These are phyloP conservation scores for Ruellia speciosa DNA, from an alignment of 305 asterid genomes.

Conservation along the genomic window DNA sequence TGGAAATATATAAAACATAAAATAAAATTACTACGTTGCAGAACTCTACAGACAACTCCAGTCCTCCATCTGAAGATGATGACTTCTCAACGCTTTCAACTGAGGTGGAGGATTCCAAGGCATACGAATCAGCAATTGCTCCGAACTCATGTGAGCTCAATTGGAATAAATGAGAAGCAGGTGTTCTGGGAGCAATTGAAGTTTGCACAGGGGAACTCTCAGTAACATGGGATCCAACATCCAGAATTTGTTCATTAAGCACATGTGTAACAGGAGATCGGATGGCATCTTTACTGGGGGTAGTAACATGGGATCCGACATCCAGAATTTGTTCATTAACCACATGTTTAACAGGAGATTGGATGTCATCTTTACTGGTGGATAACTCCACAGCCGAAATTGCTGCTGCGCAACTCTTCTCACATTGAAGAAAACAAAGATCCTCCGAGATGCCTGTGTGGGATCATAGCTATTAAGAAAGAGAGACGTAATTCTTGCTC, in stretches of 20 bases:
- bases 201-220: slow-evolving; percentile 27
- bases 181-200: slow-evolving; percentile 62
- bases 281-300: slow-evolving; percentile 15
- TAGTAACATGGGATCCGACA: slow-evolving; percentile 21
- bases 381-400: slow-evolving; percentile 22
- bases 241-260: slow-evolving; percentile 28
- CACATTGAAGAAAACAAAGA: slow-evolving; percentile 24
- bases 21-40: background rate
- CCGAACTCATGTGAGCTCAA: slow-evolving; percentile 36
- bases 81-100: slow-evolving; percentile 30
- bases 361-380: slow-evolving; percentile 15
- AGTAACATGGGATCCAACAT: slow-evolving; percentile 19
- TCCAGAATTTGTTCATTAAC: slow-evolving; percentile 28
- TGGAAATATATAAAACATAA: too few species aligned
- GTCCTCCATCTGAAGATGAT: slow-evolving; percentile 10
- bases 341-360: slow-evolving; percentile 24
- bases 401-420: slow-evolving; percentile 20
- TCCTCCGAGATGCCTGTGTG: slow-evolving; percentile 36
- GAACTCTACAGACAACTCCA: background rate
- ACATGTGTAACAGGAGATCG: slow-evolving; percentile 25
- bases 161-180: slow-evolving; percentile 30
- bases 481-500: slow-evolving; percentile 6
- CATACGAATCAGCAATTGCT: slow-evolving; percentile 29
- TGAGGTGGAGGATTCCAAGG: slow-evolving; percentile 32
- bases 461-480: slow-evolving; percentile 16